Percentiles rank a stretch among this genome's conserved stretches.
These are phyloP conservation scores for Populus hybrid DNA, from an alignment of 441 rosid species.

Conservation along the genomic window DNA sequence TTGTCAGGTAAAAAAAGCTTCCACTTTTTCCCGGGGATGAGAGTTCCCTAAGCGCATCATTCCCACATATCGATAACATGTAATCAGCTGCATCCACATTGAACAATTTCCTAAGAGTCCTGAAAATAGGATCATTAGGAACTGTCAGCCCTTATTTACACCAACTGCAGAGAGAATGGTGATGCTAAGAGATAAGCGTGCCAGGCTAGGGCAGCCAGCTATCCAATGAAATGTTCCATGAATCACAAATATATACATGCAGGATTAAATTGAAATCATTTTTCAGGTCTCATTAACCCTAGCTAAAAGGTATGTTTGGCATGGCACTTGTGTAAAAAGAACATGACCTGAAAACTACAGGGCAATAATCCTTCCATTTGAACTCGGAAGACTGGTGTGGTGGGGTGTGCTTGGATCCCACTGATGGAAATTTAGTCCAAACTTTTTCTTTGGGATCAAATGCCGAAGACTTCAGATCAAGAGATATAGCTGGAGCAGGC, in stretches of 20 bases:
- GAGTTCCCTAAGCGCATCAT: slow-evolving; percentile 95
- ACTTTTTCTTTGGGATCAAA: slow-evolving; percentile 95
- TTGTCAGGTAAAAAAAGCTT: slow-evolving; percentile 88
- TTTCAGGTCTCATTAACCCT: background rate
- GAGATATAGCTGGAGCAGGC: slow-evolving; percentile 80
- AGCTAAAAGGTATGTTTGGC: background rate
- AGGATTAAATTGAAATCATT: background rate
- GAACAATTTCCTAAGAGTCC: slow-evolving; percentile 95
- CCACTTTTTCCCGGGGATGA: slow-evolving; percentile 99
- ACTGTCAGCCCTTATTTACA: slow-evolving; percentile 12
- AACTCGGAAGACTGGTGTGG: slow-evolving; percentile 96
- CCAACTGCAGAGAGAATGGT: background rate
- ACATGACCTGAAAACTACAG: slow-evolving; percentile 87
- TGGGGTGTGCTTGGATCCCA: slow-evolving; percentile 92
- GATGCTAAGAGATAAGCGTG: background rate
- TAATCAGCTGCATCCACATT: slow-evolving; percentile 93
- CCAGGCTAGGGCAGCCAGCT: background rate
- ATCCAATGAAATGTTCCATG: background rate
- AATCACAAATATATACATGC: background rate
- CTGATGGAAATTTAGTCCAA: slow-evolving; percentile 96
- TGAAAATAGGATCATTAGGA: slow-evolving; percentile 26
- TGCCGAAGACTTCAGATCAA: slow-evolving; percentile 84
- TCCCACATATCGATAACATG: slow-evolving; percentile 93
- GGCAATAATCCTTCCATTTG: slow-evolving; percentile 98
- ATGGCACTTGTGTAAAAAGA: slow-evolving; percentile 1